These are phyloP conservation scores for Nitzschia inconspicua DNA, from an alignment of 108 stramenopile species.

Conservation along the genomic window DNA sequence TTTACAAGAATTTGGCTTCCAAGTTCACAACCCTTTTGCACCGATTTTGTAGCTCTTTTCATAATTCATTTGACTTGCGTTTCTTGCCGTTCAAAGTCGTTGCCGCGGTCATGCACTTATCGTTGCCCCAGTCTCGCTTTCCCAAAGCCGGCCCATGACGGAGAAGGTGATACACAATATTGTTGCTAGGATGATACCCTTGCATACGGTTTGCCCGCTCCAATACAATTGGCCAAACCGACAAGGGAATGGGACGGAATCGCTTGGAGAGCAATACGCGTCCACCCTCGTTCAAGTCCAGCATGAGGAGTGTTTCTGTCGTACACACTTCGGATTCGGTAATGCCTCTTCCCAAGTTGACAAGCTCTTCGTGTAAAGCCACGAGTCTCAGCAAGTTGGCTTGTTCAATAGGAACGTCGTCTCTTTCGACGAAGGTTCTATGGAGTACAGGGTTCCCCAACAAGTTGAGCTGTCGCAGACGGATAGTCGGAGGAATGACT, in stretches of 20 bases:
- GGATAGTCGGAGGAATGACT: neutral
- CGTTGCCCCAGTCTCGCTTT: too few relatives aligned
- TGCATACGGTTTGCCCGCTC: slow-evolving; percentile 2
- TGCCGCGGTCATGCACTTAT: too few relatives aligned
- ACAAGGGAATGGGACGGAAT: slow-evolving; percentile 1
- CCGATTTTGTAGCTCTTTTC: too few relatives aligned
- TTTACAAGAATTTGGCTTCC: too few relatives aligned
- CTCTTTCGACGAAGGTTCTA: neutral
- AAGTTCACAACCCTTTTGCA: too few relatives aligned
- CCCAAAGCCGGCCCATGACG: slow-evolving; percentile 3
- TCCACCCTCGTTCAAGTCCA: slow-evolving; percentile 10
- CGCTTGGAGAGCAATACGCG: slow-evolving; percentile 2
- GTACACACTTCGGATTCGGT: slow-evolving; percentile 4
- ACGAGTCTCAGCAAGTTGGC: neutral
- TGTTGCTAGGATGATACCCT: neutral
- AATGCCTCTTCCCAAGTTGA: slow-evolving; percentile 4
- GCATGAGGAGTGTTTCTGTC: neutral
- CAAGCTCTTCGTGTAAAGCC: neutral
- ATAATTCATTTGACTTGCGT: too few relatives aligned
- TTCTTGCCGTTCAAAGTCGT: too few relatives aligned
- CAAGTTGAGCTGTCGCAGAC: neutral
- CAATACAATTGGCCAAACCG: slow-evolving; percentile 8
- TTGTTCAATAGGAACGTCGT: neutral
- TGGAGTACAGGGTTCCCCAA: slow-evolving; percentile 9
- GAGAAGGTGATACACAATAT: slow-evolving; percentile 5